These are phyloP conservation scores for Capsicum chinense DNA, from an alignment of 257 asterid genomes.

Conservation along the genomic window DNA sequence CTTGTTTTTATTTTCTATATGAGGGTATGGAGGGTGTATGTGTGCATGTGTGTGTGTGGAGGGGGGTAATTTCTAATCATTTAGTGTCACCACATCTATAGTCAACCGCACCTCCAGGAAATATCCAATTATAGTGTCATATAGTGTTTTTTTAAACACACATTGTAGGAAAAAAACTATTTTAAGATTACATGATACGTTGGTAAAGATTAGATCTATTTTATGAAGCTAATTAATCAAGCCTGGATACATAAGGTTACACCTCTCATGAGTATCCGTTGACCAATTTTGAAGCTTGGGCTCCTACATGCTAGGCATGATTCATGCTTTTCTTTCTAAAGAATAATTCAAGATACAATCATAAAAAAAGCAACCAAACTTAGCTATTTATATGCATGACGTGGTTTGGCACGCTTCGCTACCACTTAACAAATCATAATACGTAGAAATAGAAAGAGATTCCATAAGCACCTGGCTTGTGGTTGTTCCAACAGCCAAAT, in stretches of 20 bases:
- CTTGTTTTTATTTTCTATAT: too few species aligned
- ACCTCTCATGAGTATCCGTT: not conserved
- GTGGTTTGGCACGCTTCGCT: too few species aligned
- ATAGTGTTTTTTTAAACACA: not conserved
- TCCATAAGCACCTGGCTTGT: too few species aligned
- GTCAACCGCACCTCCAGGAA: constrained; percentile 1
- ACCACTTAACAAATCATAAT: too few species aligned
- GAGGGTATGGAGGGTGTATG: too few species aligned
- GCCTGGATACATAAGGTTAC: not conserved
- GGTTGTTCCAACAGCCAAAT: too few species aligned
- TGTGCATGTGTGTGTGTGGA: too few species aligned
- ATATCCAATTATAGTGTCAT: not conserved
- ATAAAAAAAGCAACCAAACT: constrained; percentile 10
- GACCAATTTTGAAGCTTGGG: not conserved
- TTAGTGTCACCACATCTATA: constrained; percentile 30
- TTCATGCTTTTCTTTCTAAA: constrained; percentile 13
- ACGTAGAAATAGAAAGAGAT: too few species aligned
- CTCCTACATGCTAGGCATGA: not conserved
- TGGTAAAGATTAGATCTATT: not conserved
- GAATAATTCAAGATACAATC: not conserved
- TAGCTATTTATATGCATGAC: not conserved
- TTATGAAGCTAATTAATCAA: not conserved
- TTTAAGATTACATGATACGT: not conserved
- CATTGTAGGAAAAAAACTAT: not conserved
- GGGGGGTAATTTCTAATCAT: too few species aligned